phyloP scores from a whole-genome alignment of 2,329 filamentous ascomycete species.

The Fusarium illudens region DNA sequence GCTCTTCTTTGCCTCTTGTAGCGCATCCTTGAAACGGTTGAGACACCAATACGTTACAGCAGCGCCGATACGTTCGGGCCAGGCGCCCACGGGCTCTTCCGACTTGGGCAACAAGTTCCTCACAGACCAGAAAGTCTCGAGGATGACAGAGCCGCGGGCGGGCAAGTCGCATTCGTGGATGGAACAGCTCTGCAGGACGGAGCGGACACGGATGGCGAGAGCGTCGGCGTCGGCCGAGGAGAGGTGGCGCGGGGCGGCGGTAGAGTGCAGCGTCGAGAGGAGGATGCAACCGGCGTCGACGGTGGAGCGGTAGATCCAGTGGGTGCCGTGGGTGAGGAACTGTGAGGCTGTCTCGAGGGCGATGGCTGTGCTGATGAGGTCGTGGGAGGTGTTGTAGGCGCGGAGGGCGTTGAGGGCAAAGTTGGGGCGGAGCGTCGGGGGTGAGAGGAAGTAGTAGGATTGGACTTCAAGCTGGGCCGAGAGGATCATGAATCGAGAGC shows the following conservation, averaged over 20 bases:
- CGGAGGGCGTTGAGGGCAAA: slow-evolving; percentile 57
- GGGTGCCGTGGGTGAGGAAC: slow-evolving; percentile 58
- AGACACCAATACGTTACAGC: slow-evolving; percentile 62
- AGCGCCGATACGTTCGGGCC: slow-evolving; percentile 57
- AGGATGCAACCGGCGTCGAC: slow-evolving; percentile 57
- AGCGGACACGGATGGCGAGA: slow-evolving; percentile 46
- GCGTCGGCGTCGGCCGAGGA: slow-evolving; percentile 42
- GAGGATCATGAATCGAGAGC: slow-evolving; percentile 59
- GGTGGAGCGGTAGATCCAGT: slow-evolving; percentile 59
- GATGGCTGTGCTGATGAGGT: slow-evolving; percentile 54
- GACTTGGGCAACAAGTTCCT: slow-evolving; percentile 49
- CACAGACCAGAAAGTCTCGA: slow-evolving; percentile 60
- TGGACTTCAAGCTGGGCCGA: slow-evolving; percentile 63
- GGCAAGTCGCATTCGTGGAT: slow-evolving; percentile 61
- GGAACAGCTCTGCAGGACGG: slow-evolving; percentile 53
- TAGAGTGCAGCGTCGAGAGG: slow-evolving; percentile 56
- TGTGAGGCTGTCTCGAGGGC: slow-evolving; percentile 52
- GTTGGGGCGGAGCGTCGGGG: slow-evolving; percentile 48
- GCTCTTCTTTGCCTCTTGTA: slow-evolving; percentile 50
- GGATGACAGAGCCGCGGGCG: slow-evolving; percentile 54
- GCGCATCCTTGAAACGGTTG: slow-evolving; percentile 54
- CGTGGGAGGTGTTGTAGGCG: slow-evolving; percentile 58
- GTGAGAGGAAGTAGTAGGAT: slow-evolving; percentile 60
- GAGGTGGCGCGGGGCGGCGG: slow-evolving; percentile 48
- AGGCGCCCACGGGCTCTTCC: slow-evolving; percentile 53